phyloP scores from a whole-genome alignment of 805 yeast genomes.

The Myxozyma nipponensis region DNA sequence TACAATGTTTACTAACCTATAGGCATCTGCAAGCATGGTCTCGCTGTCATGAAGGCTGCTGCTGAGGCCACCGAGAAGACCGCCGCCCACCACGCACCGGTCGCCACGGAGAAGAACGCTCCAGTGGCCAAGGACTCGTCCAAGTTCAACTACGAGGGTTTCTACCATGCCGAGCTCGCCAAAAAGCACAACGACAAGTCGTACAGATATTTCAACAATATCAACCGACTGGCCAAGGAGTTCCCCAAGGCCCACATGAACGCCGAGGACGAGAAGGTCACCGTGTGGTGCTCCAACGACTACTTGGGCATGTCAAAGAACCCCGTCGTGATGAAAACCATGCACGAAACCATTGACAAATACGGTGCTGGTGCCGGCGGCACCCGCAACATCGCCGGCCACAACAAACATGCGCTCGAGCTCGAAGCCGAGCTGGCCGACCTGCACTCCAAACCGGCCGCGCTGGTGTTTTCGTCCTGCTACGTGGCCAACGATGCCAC shows the following conservation, averaged over 20 bases:
- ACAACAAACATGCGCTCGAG: conserved; percentile 80
- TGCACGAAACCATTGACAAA: conserved; percentile 74
- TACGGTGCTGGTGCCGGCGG: conserved; percentile 99
- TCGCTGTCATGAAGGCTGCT: conserved; percentile 29
- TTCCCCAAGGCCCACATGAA: conserved; percentile 91
- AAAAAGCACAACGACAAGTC: conserved; percentile 84
- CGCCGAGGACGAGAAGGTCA: conserved; percentile 65
- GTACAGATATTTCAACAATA: conserved; percentile 93
- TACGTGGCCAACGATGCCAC: conserved; percentile 97
- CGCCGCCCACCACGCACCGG: conserved; percentile 7
- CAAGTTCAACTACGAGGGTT: conserved; percentile 66
- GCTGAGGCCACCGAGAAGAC: conserved; percentile 14
- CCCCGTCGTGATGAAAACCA: conserved; percentile 63
- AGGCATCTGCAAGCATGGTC: conserved; percentile 28
- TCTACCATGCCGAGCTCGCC: conserved; percentile 60
- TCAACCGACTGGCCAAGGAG: conserved; percentile 89
- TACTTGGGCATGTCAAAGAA: conserved; percentile 93
- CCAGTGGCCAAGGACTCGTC: conserved; percentile 19
- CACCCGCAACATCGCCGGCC: conserved; percentile 98
- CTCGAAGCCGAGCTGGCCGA: conserved; percentile 85
- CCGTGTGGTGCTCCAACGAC: conserved; percentile 99
- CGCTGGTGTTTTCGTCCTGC: conserved; percentile 91
- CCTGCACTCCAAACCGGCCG: conserved; percentile 90
- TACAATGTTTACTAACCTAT: too few relatives aligned
- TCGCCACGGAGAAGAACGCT: conserved; percentile 1